These are phyloP conservation scores for Casaregolazyma suthepensis DNA, from an alignment of 1,139 yeast genomes.

Conservation along the genomic window DNA sequence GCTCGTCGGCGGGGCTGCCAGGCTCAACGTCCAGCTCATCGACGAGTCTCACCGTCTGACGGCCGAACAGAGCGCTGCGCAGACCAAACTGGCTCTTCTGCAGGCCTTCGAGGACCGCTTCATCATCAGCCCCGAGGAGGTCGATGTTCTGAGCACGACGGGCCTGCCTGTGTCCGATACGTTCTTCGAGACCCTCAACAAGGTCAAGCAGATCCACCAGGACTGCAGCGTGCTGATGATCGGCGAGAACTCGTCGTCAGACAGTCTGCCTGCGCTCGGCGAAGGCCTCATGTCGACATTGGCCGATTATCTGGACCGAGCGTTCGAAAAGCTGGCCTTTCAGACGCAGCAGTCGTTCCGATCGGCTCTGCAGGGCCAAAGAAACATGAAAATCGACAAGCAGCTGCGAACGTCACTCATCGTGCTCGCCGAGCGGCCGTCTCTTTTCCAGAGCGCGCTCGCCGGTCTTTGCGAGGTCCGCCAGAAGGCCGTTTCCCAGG, in stretches of 20 bases:
- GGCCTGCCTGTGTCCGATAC: constrained; percentile 37
- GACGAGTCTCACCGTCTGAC: constrained; percentile 39
- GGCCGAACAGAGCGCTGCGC: constrained; percentile 39
- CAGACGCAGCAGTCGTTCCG: constrained; percentile 36
- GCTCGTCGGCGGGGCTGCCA: constrained; percentile 23
- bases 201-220: constrained; percentile 58
- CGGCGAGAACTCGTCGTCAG: constrained; percentile 48
- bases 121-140: constrained; percentile 65
- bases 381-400: constrained; percentile 22
- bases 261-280: constrained; percentile 45
- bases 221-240: constrained; percentile 65
- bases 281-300: constrained; percentile 59
- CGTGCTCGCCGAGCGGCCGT: constrained; percentile 35
- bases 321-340: constrained; percentile 45
- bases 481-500: constrained; percentile 29
- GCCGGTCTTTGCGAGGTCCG: constrained; percentile 30
- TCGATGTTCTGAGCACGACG: constrained; percentile 32
- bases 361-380: constrained; percentile 19
- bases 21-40: constrained; percentile 30
- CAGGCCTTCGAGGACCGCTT: constrained; percentile 57
- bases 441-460: constrained; percentile 32
- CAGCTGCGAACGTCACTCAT: constrained; percentile 27
- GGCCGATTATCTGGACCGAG: constrained; percentile 45
- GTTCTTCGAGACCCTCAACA: constrained; percentile 55
- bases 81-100: constrained; percentile 51